phyloP scores from a whole-genome alignment of 129 eudicot genomes.

The Artemisia argyi region DNA sequence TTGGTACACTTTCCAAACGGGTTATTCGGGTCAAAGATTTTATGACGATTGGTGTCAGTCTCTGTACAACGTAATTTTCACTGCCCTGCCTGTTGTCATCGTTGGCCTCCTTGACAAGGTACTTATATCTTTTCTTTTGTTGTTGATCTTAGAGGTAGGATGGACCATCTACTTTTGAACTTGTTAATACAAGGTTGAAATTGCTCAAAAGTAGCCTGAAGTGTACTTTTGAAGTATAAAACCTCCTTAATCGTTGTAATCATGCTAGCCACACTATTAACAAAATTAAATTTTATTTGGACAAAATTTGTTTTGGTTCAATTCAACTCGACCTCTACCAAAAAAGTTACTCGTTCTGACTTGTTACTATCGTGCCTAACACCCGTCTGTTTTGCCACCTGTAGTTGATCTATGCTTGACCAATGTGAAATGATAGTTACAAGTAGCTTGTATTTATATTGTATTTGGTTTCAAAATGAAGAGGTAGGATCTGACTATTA shows the following conservation, averaged over 20 bases:
- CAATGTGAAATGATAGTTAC: not conserved
- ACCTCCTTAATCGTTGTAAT: not conserved
- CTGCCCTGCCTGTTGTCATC: conserved; percentile 88
- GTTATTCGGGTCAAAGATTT: conserved; percentile 94
- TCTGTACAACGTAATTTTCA: conserved; percentile 88
- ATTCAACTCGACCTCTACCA: not conserved
- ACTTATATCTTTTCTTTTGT: not conserved
- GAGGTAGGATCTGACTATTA: not conserved
- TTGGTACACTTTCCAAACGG: conserved; percentile 95
- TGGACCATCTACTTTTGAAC: not conserved
- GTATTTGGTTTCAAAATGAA: not conserved
- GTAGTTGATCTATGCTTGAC: too few species aligned
- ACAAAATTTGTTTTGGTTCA: not conserved
- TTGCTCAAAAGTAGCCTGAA: not conserved
- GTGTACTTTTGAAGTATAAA: too few species aligned
- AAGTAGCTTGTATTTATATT: too few species aligned
- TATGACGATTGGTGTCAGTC: conserved; percentile 99
- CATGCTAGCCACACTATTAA: not conserved
- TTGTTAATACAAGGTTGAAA: not conserved
- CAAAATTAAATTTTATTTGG: not conserved
- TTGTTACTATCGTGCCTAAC: too few species aligned
- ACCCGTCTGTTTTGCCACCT: too few species aligned
- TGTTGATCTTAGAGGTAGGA: not conserved
- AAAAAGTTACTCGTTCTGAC: too few species aligned
- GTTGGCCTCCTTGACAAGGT: conserved; percentile 97